Conservation (phyloP, 2,329 filamentous ascomycete genomes). For the Eutypella sp. region DNA sequence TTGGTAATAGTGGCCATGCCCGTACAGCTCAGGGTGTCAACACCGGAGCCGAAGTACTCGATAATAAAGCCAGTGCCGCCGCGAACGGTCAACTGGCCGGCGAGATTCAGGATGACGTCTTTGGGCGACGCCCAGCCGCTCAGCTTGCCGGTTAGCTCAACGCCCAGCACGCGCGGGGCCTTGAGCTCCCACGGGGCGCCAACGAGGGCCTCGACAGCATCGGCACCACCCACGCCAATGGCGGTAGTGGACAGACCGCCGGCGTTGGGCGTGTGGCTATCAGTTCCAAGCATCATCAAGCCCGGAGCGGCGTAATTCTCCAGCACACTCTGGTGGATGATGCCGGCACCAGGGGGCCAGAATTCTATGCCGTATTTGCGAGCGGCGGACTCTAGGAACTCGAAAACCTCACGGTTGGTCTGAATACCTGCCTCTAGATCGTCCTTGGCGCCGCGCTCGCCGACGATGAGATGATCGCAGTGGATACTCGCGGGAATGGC, state of each 20-base stretch:
- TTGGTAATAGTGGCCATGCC: conserved; percentile 91
- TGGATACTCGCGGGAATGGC: conserved; percentile 96
- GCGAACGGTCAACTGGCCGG: conserved; percentile 83
- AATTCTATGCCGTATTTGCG: conserved; percentile 94
- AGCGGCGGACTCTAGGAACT: conserved; percentile 89
- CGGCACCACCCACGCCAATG: conserved; percentile 94
- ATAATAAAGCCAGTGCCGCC: conserved; percentile 93
- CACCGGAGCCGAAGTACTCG: conserved; percentile 88
- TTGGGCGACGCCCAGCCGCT: conserved; percentile 92
- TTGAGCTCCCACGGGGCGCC: conserved; percentile 97
- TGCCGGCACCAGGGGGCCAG: conserved; percentile 89
- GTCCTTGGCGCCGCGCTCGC: conserved; percentile 79
- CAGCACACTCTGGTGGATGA: conserved; percentile 95
- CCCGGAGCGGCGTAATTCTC: conserved; percentile 98
- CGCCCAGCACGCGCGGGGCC: conserved; percentile 84
- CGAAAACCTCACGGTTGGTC: conserved; percentile 94
- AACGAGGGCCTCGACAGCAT: conserved; percentile 93
- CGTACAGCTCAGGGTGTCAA: conserved; percentile 83
- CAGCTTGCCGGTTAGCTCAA: conserved; percentile 76
- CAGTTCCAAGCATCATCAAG: conserved; percentile 97
- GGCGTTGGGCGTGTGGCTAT: conserved; percentile 97
- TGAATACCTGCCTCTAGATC: conserved; percentile 82
- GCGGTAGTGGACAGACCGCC: conserved; percentile 89
- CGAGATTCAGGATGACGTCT: conserved; percentile 87
- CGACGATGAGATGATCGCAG: conserved; percentile 98